Percentiles rank a stretch among this genome's conserved stretches.
These are phyloP conservation scores for Ilyonectria mors-panacis DNA, from an alignment of 2,329 filamentous ascomycete genomes.

Conservation along the genomic window DNA sequence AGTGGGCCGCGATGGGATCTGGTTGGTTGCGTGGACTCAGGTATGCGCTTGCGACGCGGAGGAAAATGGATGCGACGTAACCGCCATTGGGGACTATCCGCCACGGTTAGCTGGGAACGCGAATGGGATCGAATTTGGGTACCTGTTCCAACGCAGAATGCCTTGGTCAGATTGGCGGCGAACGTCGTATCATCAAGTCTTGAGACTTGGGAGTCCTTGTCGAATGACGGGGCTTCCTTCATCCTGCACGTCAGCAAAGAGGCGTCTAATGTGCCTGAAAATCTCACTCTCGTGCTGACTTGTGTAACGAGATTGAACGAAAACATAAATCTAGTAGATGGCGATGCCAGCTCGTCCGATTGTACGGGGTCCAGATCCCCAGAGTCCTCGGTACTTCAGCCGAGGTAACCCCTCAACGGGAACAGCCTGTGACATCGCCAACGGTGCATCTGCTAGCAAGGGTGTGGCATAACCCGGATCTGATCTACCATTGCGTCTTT, in stretches of 20 bases:
- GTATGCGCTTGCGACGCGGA: conserved; percentile 54
- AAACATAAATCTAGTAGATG: background rate
- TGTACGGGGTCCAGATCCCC: background rate
- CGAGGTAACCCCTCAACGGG: background rate
- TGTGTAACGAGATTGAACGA: background rate
- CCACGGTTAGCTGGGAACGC: background rate
- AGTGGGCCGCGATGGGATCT: conserved; percentile 57
- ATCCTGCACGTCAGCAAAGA: conserved; percentile 7
- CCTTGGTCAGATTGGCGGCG: conserved; percentile 29
- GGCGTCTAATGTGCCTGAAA: background rate
- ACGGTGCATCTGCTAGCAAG: background rate
- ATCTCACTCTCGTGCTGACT: background rate
- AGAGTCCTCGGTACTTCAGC: background rate
- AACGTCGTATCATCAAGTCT: conserved; percentile 28
- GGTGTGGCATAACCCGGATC: background rate
- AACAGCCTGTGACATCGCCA: background rate
- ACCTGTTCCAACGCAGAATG: conserved; percentile 39
- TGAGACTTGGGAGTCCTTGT: conserved; percentile 27
- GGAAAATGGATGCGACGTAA: conserved; percentile 60
- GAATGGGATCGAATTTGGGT: background rate
- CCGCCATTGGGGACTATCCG: conserved; percentile 61
- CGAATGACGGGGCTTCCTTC: conserved; percentile 17
- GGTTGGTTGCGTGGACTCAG: conserved; percentile 53
- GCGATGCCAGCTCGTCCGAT: background rate
- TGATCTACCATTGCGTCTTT: background rate